Percentiles rank a stretch among this genome's conserved stretches.
Conservation (phyloP, 176 grass and related monocot genomes). For the Bonia amplexicaulis region DNA sequence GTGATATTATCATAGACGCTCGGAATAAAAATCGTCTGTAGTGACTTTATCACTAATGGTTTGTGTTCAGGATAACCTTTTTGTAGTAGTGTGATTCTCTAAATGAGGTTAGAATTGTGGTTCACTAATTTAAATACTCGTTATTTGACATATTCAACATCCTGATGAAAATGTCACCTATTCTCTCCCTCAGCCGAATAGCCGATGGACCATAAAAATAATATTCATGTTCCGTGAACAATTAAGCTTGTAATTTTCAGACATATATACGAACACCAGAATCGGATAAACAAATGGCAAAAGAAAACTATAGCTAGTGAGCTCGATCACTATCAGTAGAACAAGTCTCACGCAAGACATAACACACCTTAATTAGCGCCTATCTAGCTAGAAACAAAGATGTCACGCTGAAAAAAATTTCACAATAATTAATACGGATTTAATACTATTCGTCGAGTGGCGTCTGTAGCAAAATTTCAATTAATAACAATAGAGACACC, state of each 20-base stretch:
- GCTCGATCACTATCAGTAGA: not conserved
- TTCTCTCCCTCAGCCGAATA: not conserved
- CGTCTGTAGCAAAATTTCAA: not conserved
- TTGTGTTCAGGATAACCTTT: no score
- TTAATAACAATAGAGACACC: not conserved
- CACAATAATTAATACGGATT: not conserved
- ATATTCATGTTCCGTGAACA: not conserved
- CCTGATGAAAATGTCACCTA: not conserved
- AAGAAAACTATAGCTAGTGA: not conserved
- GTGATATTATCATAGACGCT: no score
- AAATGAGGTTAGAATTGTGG: not conserved
- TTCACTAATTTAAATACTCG: not conserved
- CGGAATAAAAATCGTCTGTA: no score
- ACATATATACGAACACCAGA: not conserved
- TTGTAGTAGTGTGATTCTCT: no score
- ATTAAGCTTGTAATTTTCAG: not conserved
- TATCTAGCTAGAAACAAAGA: not conserved
- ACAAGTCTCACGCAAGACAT: not conserved
- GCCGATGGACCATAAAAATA: not conserved
- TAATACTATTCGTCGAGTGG: not conserved
- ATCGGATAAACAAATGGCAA: not conserved
- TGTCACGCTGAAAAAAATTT: not conserved
- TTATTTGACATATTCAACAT: not conserved
- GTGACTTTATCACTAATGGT: no score
- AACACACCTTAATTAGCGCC: not conserved